phyloP scores from a whole-genome alignment of 2,329 filamentous ascomycete species.

The Septoria petroselini region DNA sequence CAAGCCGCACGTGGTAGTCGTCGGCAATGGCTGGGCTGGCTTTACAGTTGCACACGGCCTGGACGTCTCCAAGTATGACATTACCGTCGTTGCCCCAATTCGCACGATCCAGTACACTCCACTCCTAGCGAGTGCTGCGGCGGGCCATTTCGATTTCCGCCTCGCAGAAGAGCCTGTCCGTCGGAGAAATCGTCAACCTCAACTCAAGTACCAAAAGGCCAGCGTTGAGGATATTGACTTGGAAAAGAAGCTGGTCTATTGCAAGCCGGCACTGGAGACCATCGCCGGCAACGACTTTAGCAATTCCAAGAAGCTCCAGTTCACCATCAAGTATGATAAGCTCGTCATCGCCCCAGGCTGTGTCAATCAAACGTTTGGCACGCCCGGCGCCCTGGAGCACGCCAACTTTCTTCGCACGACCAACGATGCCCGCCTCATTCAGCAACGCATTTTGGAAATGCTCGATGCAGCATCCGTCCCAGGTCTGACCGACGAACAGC shows the following conservation, averaged over 20 bases:
- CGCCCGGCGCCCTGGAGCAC: conserved; percentile 42
- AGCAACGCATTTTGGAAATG: conserved; percentile 39
- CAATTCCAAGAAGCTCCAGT: conserved; percentile 32
- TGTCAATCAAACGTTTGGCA: conserved; percentile 42
- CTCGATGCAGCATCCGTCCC: conserved; percentile 41
- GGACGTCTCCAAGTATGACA: conserved; percentile 38
- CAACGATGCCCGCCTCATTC: conserved; percentile 38
- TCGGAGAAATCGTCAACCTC: conserved; percentile 31
- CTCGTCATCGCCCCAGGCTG: conserved; percentile 46
- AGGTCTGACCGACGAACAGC: conserved; percentile 30
- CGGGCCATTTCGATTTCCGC: conserved; percentile 46
- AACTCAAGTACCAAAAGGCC: conserved; percentile 40
- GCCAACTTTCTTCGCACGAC: conserved; percentile 42
- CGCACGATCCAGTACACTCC: conserved; percentile 48
- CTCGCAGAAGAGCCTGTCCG: conserved; percentile 48
- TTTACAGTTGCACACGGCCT: conserved; percentile 41
- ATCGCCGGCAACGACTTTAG: conserved; percentile 30
- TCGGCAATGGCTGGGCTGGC: conserved; percentile 41
- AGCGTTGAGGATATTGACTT: conserved; percentile 42
- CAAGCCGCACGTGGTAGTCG: conserved; percentile 29
- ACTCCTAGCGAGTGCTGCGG: conserved; percentile 46
- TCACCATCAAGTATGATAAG: conserved; percentile 44
- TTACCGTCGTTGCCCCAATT: conserved; percentile 44
- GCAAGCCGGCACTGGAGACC: conserved; percentile 36
- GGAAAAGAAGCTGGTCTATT: conserved; percentile 35